These are phyloP conservation scores for Scleroderma citrinum DNA, from an alignment of 768 basidiomycete genomes.

Conservation along the genomic window DNA sequence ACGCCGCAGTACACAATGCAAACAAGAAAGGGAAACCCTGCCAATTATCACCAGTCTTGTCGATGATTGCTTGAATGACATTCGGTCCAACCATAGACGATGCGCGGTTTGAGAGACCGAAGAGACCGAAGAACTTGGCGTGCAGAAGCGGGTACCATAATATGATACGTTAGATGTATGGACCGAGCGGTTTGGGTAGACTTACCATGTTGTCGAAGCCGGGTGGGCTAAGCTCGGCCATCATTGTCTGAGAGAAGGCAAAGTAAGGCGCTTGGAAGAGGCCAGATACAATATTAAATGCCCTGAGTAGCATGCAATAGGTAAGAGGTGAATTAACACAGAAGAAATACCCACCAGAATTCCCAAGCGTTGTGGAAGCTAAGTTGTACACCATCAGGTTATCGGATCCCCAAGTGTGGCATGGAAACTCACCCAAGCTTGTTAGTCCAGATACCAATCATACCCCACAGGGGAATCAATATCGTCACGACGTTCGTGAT, in stretches of 20 bases:
- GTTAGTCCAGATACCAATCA: slow-evolving; percentile 78
- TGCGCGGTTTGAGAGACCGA: slow-evolving; percentile 76
- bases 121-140: slow-evolving; percentile 76
- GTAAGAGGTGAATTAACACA: neutral
- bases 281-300: slow-evolving; percentile 75
- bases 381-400: neutral
- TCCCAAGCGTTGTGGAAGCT: slow-evolving; percentile 83
- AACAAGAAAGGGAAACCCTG: slow-evolving; percentile 82
- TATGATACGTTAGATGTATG: no score
- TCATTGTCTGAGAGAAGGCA: slow-evolving; percentile 82
- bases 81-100: slow-evolving; percentile 87
- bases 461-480: slow-evolving; percentile 79
- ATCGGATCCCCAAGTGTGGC: neutral
- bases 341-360: slow-evolving; percentile 55
- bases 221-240: slow-evolving; percentile 83
- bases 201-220: slow-evolving; percentile 78
- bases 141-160: no score
- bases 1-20: slow-evolving; percentile 58
- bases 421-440: slow-evolving; percentile 53
- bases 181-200: neutral
- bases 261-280: slow-evolving; percentile 86
- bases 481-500: slow-evolving; percentile 74
- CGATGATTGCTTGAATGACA: slow-evolving; percentile 79
- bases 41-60: slow-evolving; percentile 70
- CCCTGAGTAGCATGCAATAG: slow-evolving; percentile 37